phyloP scores from a whole-genome alignment of 352 stramenopile genomes.

The Globisporangium cystogenes region DNA sequence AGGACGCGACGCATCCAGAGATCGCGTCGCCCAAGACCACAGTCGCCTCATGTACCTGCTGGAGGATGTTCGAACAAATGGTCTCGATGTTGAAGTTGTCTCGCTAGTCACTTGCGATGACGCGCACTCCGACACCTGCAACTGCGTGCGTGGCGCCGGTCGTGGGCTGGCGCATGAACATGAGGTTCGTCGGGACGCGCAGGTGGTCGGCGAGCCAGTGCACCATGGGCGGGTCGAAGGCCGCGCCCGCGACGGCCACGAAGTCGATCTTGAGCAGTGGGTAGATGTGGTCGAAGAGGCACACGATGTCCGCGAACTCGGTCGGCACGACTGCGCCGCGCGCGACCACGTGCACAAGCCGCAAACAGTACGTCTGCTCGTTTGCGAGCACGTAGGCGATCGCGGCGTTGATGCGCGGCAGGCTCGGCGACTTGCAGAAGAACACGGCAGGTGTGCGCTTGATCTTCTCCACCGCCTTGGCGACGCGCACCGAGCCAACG shows the following conservation, averaged over 20 bases:
- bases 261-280: conserved; percentile 82
- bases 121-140: conserved; percentile 61
- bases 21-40: no score
- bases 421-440: conserved; percentile 85
- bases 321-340: conserved; percentile 19
- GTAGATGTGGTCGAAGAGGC: conserved; percentile 83
- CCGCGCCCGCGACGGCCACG: conserved; percentile 41
- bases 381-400: conserved; percentile 89
- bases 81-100: no score
- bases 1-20: no score
- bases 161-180: conserved; percentile 68
- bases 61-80: no score
- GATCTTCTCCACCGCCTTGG: conserved; percentile 69
- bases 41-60: no score
- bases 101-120: conserved; percentile 39
- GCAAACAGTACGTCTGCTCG: conserved; percentile 83
- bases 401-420: conserved; percentile 90
- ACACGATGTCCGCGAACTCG: conserved; percentile 31
- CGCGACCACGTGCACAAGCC: conserved; percentile 75
- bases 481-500: conserved; percentile 49
- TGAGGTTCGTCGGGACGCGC: conserved; percentile 74
- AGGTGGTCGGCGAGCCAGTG: conserved; percentile 68
- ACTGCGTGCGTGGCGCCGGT: conserved; percentile 59
- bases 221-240: conserved; percentile 61
- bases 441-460: conserved; percentile 85